Conservation (phyloP, 2,329 filamentous ascomycete species). For the Thelonectria blattea region DNA sequence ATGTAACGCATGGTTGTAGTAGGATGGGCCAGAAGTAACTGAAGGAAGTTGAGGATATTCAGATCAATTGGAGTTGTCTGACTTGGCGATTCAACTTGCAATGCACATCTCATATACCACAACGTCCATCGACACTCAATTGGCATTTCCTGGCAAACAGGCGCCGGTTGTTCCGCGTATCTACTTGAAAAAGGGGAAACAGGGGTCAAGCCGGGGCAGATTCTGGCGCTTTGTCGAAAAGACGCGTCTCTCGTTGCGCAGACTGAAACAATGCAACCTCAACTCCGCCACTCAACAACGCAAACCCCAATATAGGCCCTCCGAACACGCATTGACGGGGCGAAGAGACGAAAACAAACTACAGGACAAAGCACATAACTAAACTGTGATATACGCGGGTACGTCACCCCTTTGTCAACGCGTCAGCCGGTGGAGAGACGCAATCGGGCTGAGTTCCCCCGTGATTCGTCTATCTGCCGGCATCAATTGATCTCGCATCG, state of each 20-base stretch:
- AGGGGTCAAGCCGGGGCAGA: not conserved
- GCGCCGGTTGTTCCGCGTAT: too few relatives aligned
- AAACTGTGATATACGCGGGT: not conserved
- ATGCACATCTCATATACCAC: too few relatives aligned
- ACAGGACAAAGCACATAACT: not conserved
- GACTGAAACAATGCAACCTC: slow-evolving; percentile 1
- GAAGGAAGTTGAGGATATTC: too few relatives aligned
- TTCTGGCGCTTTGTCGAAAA: not conserved
- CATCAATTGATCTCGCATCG: not conserved
- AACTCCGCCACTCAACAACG: not conserved
- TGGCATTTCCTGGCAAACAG: too few relatives aligned
- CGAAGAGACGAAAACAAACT: not conserved
- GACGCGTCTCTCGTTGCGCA: slow-evolving; percentile 10
- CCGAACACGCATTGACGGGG: not conserved
- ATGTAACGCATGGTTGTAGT: not conserved
- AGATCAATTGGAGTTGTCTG: too few relatives aligned
- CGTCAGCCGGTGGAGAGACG: slow-evolving; percentile 3
- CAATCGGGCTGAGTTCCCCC: not conserved
- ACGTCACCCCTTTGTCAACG: slow-evolving; percentile 9
- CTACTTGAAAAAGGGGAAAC: not conserved
- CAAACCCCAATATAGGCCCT: not conserved
- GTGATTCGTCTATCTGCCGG: not conserved
- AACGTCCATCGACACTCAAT: too few relatives aligned
- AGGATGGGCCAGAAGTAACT: too few relatives aligned
- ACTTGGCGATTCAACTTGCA: too few relatives aligned